A percentile compares a stretch with the other conserved stretches of the same genome.
Conservation (phyloP, 805 yeast species). For the Starmerella scarabaei region DNA sequence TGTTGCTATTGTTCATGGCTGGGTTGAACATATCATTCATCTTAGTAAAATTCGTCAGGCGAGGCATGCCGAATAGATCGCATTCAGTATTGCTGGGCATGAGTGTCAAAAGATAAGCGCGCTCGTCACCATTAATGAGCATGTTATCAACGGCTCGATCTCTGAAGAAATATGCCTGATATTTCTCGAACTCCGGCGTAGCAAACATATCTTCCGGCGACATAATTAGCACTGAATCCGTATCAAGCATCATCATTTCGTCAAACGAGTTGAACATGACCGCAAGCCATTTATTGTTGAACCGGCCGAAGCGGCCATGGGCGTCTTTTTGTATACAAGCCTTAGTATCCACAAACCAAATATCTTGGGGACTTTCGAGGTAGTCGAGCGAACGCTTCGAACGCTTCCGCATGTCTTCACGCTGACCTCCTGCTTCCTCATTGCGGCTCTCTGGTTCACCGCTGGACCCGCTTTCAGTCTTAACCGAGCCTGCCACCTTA, state of each 20-base stretch:
- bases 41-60: not conserved
- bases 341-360: not conserved
- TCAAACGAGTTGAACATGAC: conserved; percentile 4
- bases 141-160: conserved; percentile 1
- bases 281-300: conserved; percentile 4
- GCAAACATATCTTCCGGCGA: not conserved
- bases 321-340: not conserved
- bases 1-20: not conserved
- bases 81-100: not conserved
- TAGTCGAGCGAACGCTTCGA: no score
- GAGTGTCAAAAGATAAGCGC: not conserved
- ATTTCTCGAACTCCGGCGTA: not conserved
- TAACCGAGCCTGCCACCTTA: no score
- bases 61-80: not conserved
- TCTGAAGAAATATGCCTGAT: conserved; percentile 4
- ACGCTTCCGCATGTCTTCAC: no score
- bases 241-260: conserved; percentile 6
- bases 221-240: conserved; percentile 3
- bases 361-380: not conserved
- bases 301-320: not conserved
- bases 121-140: not conserved
- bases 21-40: not conserved
- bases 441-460: not conserved
- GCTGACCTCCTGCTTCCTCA: no score
- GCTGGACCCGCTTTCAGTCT: no score